phyloP scores from a whole-genome alignment of 2,329 filamentous ascomycete genomes.

The Clathrospora elynae region DNA sequence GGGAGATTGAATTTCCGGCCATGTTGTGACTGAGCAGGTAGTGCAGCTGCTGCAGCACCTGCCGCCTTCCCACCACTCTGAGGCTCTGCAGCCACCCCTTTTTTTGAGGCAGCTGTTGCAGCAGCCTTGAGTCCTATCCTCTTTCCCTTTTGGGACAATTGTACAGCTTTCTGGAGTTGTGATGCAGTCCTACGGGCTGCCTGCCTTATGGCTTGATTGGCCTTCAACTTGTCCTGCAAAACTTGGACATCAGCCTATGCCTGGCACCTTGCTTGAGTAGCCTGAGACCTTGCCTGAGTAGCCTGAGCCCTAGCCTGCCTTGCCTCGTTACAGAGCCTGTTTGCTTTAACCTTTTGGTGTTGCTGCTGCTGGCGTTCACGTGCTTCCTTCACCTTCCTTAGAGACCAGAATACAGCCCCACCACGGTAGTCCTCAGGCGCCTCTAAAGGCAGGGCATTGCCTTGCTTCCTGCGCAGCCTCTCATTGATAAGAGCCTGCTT shows the following conservation, averaged over 20 bases:
- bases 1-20: too few species aligned
- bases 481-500: constrained; percentile 4
- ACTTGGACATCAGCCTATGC: too few species aligned
- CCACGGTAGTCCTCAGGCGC: constrained; percentile 4
- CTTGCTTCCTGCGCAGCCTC: constrained; percentile 2
- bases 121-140: background rate
- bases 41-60: too few species aligned
- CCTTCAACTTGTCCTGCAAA: background rate
- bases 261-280: too few species aligned
- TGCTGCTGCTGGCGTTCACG: constrained; percentile 1
- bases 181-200: background rate
- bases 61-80: too few species aligned
- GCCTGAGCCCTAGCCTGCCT: constrained; percentile 1
- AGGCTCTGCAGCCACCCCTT: too few species aligned
- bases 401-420: constrained; percentile 7
- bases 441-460: constrained; percentile 6
- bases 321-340: background rate
- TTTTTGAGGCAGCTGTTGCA: background rate
- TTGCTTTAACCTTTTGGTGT: constrained; percentile 3
- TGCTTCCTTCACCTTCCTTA: too few species aligned
- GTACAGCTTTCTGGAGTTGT: background rate
- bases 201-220: background rate
- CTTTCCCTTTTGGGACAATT: constrained; percentile 2
- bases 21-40: too few species aligned
- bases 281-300: too few species aligned